These are phyloP conservation scores for Candida smagusa DNA, from an alignment of 1,139 yeast species.

Conservation along the genomic window DNA sequence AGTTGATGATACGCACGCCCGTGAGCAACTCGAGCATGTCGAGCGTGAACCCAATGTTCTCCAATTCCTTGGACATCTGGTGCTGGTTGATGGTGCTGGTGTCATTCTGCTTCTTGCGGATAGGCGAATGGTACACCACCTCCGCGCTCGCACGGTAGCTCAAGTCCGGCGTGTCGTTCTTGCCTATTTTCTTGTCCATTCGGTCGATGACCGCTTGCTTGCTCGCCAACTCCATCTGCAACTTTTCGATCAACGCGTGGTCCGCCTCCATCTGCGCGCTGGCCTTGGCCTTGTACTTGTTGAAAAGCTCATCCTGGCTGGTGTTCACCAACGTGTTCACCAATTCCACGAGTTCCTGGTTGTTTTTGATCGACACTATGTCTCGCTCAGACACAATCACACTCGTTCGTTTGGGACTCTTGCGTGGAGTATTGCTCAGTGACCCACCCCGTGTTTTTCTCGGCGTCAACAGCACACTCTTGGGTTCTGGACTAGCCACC, in stretches of 20 bases:
- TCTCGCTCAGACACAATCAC: constrained; percentile 30
- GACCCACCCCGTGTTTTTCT: background rate
- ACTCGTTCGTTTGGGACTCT: background rate
- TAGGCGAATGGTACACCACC: constrained; percentile 32
- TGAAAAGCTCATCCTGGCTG: constrained; percentile 34
- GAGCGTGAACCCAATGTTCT: constrained; percentile 46
- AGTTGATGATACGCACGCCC: constrained; percentile 51
- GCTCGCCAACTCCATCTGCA: constrained; percentile 24
- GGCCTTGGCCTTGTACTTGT: constrained; percentile 26
- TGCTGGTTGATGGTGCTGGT: constrained; percentile 26
- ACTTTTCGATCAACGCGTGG: constrained; percentile 23
- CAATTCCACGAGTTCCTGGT: constrained; percentile 27
- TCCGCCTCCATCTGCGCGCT: constrained; percentile 28
- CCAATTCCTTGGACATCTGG: constrained; percentile 40
- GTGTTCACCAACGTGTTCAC: constrained; percentile 34
- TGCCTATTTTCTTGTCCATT: constrained; percentile 10
- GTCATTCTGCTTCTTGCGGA: constrained; percentile 25
- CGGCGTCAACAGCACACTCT: background rate
- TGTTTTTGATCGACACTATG: constrained; percentile 24
- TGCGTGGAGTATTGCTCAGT: background rate
- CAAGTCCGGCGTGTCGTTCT: constrained; percentile 1
- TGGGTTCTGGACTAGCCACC: background rate
- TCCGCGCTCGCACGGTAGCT: constrained; percentile 1
- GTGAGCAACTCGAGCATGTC: constrained; percentile 58
- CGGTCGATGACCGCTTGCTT: constrained; percentile 28